phyloP scores from a whole-genome alignment of 306 rosid genomes.

The Corylus heterophylla region DNA sequence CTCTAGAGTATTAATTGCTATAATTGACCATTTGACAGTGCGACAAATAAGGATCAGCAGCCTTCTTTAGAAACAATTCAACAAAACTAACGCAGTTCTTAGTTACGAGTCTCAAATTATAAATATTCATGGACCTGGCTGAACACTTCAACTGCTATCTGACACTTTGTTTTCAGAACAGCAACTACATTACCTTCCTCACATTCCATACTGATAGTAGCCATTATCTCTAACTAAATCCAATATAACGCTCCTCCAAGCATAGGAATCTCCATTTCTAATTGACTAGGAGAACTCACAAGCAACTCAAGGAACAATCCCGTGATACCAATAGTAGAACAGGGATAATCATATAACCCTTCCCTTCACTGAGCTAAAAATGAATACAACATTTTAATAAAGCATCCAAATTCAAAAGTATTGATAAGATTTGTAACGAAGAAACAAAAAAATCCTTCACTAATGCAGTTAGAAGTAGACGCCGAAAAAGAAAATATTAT shows the following conservation, averaged over 20 bases:
- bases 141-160: neutral
- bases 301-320: neutral
- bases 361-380: slow-evolving; percentile 21
- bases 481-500: neutral
- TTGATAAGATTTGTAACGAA: neutral
- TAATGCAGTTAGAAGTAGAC: slow-evolving; percentile 15
- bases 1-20: neutral
- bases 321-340: neutral
- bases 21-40: neutral
- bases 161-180: neutral
- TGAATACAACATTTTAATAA: slow-evolving; percentile 16
- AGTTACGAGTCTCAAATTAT: neutral
- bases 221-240: neutral
- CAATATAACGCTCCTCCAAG: neutral
- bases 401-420: slow-evolving; percentile 19
- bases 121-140: neutral
- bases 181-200: neutral
- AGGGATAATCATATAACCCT: neutral
- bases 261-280: too few relatives aligned
- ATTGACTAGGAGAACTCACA: neutral
- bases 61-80: neutral
- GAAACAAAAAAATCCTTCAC: slow-evolving; percentile 7
- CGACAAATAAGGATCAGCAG: neutral
- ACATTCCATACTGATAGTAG: neutral
- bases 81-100: neutral